These are phyloP conservation scores for Brassica incana DNA, from an alignment of 345 rosid genomes.

Conservation along the genomic window DNA sequence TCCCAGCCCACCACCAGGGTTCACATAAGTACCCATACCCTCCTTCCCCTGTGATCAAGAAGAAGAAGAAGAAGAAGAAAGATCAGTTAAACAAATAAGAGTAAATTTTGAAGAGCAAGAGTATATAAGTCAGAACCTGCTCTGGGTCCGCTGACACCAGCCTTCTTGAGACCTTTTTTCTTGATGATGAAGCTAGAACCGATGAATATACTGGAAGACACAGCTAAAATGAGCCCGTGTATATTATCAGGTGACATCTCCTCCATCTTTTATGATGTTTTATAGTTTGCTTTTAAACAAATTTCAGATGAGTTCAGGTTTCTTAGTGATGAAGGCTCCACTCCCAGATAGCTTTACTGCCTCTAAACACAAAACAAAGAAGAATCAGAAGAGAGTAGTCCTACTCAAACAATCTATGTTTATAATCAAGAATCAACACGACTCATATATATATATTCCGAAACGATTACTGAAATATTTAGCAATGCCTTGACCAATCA, in stretches of 20 bases:
- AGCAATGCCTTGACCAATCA: not conserved
- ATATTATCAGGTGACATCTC: constrained; percentile 65
- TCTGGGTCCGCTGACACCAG: constrained; percentile 62
- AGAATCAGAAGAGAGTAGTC: not conserved
- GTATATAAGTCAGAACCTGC: constrained; percentile 50
- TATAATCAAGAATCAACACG: not conserved
- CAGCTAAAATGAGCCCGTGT: constrained; percentile 73
- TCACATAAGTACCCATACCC: constrained; percentile 77
- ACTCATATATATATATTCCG: not conserved
- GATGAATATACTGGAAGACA: constrained; percentile 85
- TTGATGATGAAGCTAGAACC: constrained; percentile 93
- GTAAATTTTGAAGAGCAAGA: not conserved
- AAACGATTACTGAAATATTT: not conserved
- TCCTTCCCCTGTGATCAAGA: constrained; percentile 56
- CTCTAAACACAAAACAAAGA: not conserved
- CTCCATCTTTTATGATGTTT: constrained; percentile 30
- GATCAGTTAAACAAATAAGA: not conserved
- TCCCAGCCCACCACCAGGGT: constrained; percentile 99
- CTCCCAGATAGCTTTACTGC: constrained; percentile 11
- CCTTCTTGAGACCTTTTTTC: constrained; percentile 82
- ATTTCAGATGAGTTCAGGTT: not conserved
- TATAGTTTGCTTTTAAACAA: constrained; percentile 15
- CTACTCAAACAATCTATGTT: not conserved
- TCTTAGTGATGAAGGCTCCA: not conserved
- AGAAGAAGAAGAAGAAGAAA: not conserved